These are phyloP conservation scores for Wakefieldia striispora DNA, from an alignment of 768 basidiomycete genomes.

Conservation along the genomic window DNA sequence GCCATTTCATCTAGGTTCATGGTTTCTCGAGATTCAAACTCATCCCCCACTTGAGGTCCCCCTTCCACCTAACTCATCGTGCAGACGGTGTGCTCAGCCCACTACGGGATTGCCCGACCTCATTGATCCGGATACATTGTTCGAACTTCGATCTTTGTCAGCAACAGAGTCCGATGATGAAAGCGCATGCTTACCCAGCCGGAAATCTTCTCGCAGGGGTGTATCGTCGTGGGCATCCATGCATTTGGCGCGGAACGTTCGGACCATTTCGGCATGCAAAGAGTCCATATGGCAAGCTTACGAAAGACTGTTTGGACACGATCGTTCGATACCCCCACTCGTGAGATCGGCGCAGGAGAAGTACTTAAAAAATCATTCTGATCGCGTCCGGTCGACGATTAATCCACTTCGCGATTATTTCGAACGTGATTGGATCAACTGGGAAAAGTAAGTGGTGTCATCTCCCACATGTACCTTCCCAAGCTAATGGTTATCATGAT, in stretches of 20 bases:
- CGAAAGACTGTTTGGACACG: conserved; percentile 42
- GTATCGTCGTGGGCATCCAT: conserved; percentile 53
- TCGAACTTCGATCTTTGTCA: conserved; percentile 32
- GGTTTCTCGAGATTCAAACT: conserved; percentile 52
- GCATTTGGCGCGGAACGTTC: conserved; percentile 62
- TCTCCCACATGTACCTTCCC: background rate
- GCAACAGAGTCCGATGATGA: conserved; percentile 31
- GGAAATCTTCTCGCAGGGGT: conserved; percentile 24
- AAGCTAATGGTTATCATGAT: conserved; percentile 8
- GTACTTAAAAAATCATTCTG: conserved; percentile 23
- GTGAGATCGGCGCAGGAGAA: conserved; percentile 36
- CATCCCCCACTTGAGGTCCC: conserved; percentile 48
- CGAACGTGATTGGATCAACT: conserved; percentile 63
- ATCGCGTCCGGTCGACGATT: conserved; percentile 18
- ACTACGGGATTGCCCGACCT: conserved; percentile 18
- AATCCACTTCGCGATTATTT: conserved; percentile 55
- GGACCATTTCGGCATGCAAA: conserved; percentile 59
- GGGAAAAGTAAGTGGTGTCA: conserved; percentile 55
- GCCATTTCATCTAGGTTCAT: conserved; percentile 62
- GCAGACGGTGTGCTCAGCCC: conserved; percentile 16
- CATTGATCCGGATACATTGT: conserved; percentile 28
- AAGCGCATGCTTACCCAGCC: conserved; percentile 7
- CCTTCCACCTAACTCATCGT: conserved; percentile 52
- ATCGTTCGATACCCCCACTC: conserved; percentile 36
- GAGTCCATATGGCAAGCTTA: conserved; percentile 70